These are phyloP conservation scores for Colletotrichum lupini DNA, from an alignment of 2,329 filamentous ascomycete species.

Conservation along the genomic window DNA sequence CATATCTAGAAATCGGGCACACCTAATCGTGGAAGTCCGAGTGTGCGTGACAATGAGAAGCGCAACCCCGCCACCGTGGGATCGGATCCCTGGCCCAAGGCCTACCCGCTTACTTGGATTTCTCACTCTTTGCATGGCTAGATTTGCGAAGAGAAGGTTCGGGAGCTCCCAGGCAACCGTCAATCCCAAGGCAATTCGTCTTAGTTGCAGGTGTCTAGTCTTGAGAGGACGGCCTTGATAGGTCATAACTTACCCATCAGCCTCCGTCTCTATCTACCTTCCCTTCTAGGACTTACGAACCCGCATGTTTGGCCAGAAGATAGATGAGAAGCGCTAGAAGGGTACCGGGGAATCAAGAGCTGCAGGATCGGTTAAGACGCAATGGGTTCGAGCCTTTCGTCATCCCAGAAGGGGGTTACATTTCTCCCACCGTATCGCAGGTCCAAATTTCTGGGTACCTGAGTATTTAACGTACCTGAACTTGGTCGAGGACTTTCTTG, in stretches of 20 bases:
- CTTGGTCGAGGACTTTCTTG: background rate
- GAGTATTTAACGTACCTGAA: background rate
- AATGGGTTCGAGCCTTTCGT: background rate
- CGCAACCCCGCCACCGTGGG: constrained; percentile 16
- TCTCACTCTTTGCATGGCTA: background rate
- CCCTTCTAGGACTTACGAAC: background rate
- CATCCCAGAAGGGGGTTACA: background rate
- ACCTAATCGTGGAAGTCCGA: constrained; percentile 7
- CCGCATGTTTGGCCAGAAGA: background rate
- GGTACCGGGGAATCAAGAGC: background rate
- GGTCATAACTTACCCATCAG: background rate
- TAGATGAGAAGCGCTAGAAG: background rate
- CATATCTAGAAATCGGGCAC: background rate
- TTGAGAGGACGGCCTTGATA: background rate
- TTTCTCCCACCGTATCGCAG: background rate
- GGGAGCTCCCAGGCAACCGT: background rate
- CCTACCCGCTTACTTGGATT: background rate
- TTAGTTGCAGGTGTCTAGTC: background rate
- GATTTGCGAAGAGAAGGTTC: background rate
- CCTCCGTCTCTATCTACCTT: background rate
- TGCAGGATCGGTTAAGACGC: background rate
- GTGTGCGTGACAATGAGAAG: background rate
- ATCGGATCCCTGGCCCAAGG: background rate
- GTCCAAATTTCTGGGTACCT: too few species aligned
- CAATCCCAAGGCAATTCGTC: background rate